Conservation (phyloP, 768 basidiomycete species). For the Boletus subcaerulescens region DNA sequence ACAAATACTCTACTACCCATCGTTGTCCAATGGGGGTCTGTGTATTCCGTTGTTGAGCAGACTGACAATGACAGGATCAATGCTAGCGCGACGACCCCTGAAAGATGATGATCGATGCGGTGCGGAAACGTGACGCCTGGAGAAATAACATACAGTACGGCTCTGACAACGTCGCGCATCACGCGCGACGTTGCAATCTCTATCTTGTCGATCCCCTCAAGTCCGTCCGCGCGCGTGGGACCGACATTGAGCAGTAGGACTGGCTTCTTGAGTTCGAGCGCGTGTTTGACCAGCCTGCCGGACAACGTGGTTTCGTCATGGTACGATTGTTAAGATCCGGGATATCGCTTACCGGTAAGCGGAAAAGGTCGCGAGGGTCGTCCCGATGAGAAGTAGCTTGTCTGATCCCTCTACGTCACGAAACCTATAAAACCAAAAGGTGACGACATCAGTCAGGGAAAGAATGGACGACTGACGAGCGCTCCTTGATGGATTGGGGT, state of each 20-base stretch:
- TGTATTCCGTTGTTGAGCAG: conserved; percentile 62
- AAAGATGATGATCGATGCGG: conserved; percentile 1
- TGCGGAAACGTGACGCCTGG: not conserved
- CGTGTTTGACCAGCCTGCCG: conserved; percentile 72
- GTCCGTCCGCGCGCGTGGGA: conserved; percentile 78
- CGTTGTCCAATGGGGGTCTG: conserved; percentile 42
- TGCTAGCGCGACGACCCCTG: conserved; percentile 45
- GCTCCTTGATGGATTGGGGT: conserved; percentile 54
- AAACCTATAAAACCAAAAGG: conserved; percentile 40
- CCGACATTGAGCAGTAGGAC: conserved; percentile 85
- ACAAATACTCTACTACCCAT: conserved; percentile 10
- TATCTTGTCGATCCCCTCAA: conserved; percentile 71
- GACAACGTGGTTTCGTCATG: not conserved
- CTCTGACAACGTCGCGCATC: conserved; percentile 59
- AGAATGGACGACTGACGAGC: conserved; percentile 54
- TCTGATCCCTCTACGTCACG: conserved; percentile 56
- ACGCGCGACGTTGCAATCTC: conserved; percentile 74
- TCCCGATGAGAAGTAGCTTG: conserved; percentile 78
- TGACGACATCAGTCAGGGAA: not conserved
- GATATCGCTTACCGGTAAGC: conserved; percentile 63
- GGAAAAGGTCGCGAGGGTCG: conserved; percentile 90
- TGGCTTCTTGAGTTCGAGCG: conserved; percentile 70
- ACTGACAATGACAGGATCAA: conserved; percentile 45
- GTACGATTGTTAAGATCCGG: not conserved
- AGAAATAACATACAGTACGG: conserved; percentile 52